Evolutionary conservation across 2,329 filamentous ascomycete species (phyloP).

Genomic region (Colletotrichum sp.): DNA sequence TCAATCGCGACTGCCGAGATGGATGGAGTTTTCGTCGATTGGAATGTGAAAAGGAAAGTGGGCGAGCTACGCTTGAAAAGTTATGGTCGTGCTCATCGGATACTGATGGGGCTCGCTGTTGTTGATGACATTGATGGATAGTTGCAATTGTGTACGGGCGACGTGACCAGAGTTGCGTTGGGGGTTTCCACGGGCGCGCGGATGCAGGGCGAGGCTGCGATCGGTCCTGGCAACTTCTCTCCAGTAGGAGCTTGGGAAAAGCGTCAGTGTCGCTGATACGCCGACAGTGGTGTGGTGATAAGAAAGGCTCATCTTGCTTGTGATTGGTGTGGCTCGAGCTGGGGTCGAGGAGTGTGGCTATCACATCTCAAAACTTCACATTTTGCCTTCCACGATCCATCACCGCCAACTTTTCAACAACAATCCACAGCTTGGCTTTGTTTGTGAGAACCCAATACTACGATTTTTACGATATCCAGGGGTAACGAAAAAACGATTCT

Average conservation of each 20-base stretch:
- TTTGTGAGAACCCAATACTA: background rate
- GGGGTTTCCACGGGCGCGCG: slow-evolving; percentile 10
- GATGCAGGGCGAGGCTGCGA: slow-evolving; percentile 21
- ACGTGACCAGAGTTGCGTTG: background rate
- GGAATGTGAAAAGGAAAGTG: background rate
- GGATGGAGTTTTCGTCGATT: background rate
- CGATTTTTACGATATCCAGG: background rate
- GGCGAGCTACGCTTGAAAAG: background rate
- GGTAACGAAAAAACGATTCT: background rate
- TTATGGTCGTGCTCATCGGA: background rate
- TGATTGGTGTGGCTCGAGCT: background rate
- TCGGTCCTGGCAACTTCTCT: slow-evolving; percentile 17
- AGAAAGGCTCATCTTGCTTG: background rate
- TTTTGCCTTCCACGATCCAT: background rate
- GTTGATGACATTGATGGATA: slow-evolving; percentile 8
- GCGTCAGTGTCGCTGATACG: slow-evolving; percentile 14
- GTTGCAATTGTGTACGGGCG: background rate
- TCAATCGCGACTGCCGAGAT: background rate
- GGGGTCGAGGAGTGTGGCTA: background rate
- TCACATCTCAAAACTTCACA: slow-evolving; percentile 19
- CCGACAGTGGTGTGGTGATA: background rate
- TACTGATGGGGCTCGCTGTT: background rate
- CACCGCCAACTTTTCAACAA: background rate
- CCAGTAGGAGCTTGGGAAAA: slow-evolving; percentile 21
- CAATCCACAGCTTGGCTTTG: background rate